Evolutionary conservation across 2,329 filamentous ascomycete genomes (phyloP), one percentile per base, ranked within the genome.

Genomic region (Aspergillus viridinutans): DNA sequence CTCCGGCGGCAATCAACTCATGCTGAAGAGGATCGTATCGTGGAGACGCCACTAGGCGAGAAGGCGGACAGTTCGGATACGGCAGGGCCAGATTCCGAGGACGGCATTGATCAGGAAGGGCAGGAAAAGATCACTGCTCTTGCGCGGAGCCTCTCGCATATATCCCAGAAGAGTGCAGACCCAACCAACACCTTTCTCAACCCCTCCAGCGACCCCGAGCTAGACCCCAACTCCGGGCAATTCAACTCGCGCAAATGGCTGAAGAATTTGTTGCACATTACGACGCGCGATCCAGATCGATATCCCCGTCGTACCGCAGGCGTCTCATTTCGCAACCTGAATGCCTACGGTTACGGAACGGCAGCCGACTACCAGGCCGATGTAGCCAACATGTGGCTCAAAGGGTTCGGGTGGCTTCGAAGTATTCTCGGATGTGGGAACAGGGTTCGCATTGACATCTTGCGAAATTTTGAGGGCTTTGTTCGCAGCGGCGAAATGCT

Each of bases 391-490:
- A 65, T 77, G 28, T 74, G 71, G 65, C 62, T 77, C 12, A 73
- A 76, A 53, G 71, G 66, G 14, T 60, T 60, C 6, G 67, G 69
- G 0, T 64, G 71, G 55, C 56, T 67, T 5, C 65, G 66, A 48
- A 64, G 64, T 47, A 50, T 68, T 26, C 21, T 72, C 6, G 71
- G 72, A 1, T 61, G 64, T n/a, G 63, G 68, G 2, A 69, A 75
- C 54, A 71, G 69, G 49, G 65, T 71, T 14, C 64, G 68, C 10
- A 86, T 85, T 61, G 80, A 84, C 47, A 89, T 89, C 53, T 72
- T 89, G 20, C 77, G 80, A 35, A 74, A 80, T 56, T 88, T 90
- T 59, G 81, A 89, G 62, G 87, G 87, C 0, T 63, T 87, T 1
- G 68, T 90, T 3, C 75, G 75, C 26, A 76, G 76, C 57, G 81